A percentile compares a stretch with the other conserved stretches of the same genome.
These are phyloP conservation scores for Cladosporium sp. DNA, from an alignment of 2,329 filamentous ascomycete species.

Conservation along the genomic window DNA sequence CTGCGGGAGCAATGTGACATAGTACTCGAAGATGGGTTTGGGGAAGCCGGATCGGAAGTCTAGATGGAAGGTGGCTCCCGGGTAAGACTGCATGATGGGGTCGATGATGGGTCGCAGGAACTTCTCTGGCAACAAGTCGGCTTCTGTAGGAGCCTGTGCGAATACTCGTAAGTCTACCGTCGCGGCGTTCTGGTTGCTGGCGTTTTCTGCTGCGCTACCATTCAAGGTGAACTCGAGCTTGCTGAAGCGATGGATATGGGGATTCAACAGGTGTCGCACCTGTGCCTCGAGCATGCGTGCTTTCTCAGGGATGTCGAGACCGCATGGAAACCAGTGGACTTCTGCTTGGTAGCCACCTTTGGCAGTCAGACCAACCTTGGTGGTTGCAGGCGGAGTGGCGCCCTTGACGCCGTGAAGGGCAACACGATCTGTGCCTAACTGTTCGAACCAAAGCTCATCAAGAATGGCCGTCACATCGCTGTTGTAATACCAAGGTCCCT, in stretches of 20 bases:
- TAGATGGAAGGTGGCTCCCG: constrained; percentile 28
- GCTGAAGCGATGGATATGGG: constrained; percentile 33
- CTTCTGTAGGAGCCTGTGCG: constrained; percentile 26
- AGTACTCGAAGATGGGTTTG: constrained; percentile 39
- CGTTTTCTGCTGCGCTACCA: constrained; percentile 41
- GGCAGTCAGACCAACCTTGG: constrained; percentile 46
- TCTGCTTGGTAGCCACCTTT: constrained; percentile 46
- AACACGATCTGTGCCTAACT: constrained; percentile 47
- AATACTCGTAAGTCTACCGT: constrained; percentile 46
- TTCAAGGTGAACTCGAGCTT: constrained; percentile 36
- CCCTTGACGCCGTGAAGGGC: constrained; percentile 42
- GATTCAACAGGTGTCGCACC: constrained; percentile 36
- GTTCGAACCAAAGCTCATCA: constrained; percentile 48
- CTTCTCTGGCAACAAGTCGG: constrained; percentile 25
- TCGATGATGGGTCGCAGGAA: constrained; percentile 38
- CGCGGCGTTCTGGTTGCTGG: constrained; percentile 40
- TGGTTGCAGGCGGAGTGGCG: constrained; percentile 45
- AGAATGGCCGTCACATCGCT: constrained; percentile 53
- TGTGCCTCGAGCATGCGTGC: constrained; percentile 43
- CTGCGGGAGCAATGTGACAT: constrained; percentile 34
- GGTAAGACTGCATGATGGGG: constrained; percentile 38
- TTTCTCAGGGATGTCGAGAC: constrained; percentile 43
- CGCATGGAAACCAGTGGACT: constrained; percentile 41
- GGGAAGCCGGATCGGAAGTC: constrained; percentile 37
- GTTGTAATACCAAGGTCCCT: constrained; percentile 54